Evolutionary conservation across 2,329 filamentous ascomycete genomes (phyloP).

Genomic region (Phaeomoniella chlamydospora): DNA sequence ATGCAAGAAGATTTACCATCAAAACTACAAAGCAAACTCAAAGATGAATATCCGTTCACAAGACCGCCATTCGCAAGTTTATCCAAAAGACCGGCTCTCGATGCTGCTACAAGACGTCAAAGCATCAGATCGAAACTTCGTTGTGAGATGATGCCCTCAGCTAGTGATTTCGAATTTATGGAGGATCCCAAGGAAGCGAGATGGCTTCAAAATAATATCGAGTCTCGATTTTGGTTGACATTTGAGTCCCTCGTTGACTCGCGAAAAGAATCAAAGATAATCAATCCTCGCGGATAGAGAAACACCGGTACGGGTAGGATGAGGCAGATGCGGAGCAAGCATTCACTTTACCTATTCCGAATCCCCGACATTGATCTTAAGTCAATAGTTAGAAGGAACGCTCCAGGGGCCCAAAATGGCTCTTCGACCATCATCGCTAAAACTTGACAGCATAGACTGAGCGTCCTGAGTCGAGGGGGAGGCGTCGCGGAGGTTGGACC

Average conservation of each 20-base stretch:
- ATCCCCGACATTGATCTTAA: no score
- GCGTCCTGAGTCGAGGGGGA: no score
- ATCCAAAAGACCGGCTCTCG: background rate
- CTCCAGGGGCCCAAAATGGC: no score
- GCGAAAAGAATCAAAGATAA: constrained; percentile 1
- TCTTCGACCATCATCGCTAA: no score
- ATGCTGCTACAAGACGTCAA: background rate
- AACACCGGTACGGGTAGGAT: no score
- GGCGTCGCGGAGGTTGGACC: no score
- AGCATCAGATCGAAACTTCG: background rate
- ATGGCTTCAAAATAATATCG: constrained; percentile 2
- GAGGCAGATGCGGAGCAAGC: no score
- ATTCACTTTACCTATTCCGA: no score
- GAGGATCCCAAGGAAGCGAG: constrained; percentile 1
- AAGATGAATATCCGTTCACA: background rate
- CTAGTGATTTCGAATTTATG: constrained; percentile 1
- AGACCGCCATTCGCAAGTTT: background rate
- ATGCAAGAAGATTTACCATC: background rate
- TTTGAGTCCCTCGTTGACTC: constrained; percentile 1
- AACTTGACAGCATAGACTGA: no score
- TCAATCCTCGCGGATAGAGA: no score
- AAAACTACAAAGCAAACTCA: background rate
- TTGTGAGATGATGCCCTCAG: background rate
- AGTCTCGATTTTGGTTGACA: constrained; percentile 2
- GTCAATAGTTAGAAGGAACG: no score